Conservation (phyloP, 495 filamentous ascomycete genomes). For the Podospora comata region DNA sequence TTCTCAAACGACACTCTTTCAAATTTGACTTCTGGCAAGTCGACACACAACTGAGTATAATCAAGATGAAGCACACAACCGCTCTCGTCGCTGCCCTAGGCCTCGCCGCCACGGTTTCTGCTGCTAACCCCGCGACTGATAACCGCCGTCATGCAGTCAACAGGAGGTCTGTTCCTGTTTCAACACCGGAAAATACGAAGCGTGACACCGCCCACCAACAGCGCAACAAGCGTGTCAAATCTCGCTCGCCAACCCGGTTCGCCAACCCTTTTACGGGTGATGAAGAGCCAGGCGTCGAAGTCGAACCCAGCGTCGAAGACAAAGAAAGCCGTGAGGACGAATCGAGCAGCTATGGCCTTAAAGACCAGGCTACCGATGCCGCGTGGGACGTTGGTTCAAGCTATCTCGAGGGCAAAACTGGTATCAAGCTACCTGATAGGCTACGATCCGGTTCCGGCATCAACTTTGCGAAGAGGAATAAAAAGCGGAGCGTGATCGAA, state of each 20-base stretch:
- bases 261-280: no score
- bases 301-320: no score
- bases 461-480: neutral
- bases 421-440: neutral
- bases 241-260: neutral
- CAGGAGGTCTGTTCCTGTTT: neutral
- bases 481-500: neutral
- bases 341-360: neutral
- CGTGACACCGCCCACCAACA: neutral
- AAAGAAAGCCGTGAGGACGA: neutral
- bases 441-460: neutral
- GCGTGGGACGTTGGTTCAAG: neutral
- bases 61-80: conserved; percentile 3
- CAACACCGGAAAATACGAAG: neutral
- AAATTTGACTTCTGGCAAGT: conserved; percentile 1
- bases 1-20: neutral
- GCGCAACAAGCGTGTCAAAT: neutral
- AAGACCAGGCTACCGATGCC: neutral
- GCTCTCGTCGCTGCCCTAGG: neutral
- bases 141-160: neutral
- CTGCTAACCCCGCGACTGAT: neutral
- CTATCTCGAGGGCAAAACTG: neutral
- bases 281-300: no score
- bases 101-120: neutral
- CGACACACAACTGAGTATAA: neutral